Base-by-base conservation (phyloP, 257 asterid genomes). In the Galeopsis tetrahit region DNA sequence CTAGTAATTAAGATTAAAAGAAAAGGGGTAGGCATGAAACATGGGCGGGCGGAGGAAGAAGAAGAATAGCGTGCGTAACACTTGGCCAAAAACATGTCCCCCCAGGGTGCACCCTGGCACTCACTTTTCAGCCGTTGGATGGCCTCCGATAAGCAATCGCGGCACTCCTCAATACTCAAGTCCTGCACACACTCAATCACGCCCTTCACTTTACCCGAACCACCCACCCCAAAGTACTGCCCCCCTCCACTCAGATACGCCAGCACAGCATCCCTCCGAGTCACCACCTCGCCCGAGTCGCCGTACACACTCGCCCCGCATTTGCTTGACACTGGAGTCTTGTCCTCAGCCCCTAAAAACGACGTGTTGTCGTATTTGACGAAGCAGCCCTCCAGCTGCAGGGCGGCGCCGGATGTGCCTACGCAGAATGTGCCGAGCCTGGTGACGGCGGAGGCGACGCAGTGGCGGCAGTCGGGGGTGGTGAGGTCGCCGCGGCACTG, bases 401-500 rank as follows among this genome's bases (percentile, higher is more conserved):
- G n/a, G 46, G 91, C 91, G 66, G 91, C 96, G 6, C 96, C 98
- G 13, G 84, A 69, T 0, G 97, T 72, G 76, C 75, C 85, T 6
- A 31, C 58, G 75, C 98, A 93, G 63, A 62, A 71, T n/a, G 72
- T 55, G 1, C 92, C 93, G 52, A 93, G 83, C 9, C 77, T 86
- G 60, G 76, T 60, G 57, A 90, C 90, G 0, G 97, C 96, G 13
- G 17, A 10, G 51, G 83, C 77, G 1, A 90, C 81, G 69, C 98
- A 93, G 52, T 7, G 21, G 51, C 43, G 82, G 77, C 98, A 90
- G 32, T 83, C 93, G 42, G 82, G 40, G 79, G 1, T 55, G 75
- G 33, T 10, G 28, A 89, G 85, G 88, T 90, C 97, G 6, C 96
- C 97, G 5, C 96, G 93, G 83, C 98, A 93, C 75, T 93, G 97